These are phyloP conservation scores for Solanum sejunctum DNA, from an alignment of 257 asterid genomes.

Conservation along the genomic window DNA sequence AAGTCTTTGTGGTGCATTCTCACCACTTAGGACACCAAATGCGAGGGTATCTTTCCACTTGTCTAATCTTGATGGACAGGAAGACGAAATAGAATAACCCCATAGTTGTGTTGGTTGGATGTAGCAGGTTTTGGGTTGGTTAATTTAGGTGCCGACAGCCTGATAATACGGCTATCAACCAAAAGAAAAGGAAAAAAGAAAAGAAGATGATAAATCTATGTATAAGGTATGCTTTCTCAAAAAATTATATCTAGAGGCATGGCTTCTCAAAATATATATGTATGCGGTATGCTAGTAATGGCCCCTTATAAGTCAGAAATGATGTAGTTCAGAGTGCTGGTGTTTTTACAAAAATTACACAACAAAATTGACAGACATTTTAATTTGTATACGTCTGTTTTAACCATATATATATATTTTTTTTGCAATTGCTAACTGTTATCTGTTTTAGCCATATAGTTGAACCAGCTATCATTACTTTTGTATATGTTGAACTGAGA, in stretches of 20 bases:
- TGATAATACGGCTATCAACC: neutral
- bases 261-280: neutral
- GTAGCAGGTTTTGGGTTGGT: neutral
- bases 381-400: neutral
- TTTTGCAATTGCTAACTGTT: neutral
- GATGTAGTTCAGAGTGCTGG: neutral
- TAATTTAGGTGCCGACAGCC: neutral
- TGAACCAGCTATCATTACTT: neutral
- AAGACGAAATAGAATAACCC: neutral
- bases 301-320: neutral
- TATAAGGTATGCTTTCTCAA: neutral
- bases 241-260: neutral
- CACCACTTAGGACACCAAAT: neutral
- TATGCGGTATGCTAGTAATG: neutral
- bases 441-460: neutral
- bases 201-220: neutral
- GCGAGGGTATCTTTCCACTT: neutral
- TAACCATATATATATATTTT: neutral
- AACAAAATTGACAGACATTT: neutral
- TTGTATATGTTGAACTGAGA: neutral
- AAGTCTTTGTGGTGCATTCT: neutral
- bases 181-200: neutral
- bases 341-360: neutral
- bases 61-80: neutral
- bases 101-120: neutral